phyloP scores from a whole-genome alignment of 768 basidiomycete genomes.

The Pulveroboletus sp. region DNA sequence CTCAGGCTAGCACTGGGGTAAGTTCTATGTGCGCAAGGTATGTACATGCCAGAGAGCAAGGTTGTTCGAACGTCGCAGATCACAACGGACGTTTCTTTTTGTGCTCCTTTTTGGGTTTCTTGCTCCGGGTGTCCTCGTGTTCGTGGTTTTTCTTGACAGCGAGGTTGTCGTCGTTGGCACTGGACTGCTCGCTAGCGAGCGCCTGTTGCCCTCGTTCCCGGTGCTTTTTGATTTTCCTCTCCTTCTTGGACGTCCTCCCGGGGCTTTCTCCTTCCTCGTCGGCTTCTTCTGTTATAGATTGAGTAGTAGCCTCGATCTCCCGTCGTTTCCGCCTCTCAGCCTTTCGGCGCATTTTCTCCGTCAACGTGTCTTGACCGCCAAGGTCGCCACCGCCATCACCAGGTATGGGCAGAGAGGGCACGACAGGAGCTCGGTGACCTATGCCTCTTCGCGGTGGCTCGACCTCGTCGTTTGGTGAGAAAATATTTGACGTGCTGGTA shows the following conservation, averaged over 20 bases:
- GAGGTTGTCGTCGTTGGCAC: background rate
- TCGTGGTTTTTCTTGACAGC: background rate
- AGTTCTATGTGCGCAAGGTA: too few species aligned
- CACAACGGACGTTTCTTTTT: constrained; percentile 1
- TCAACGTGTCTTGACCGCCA: background rate
- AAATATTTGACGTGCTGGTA: background rate
- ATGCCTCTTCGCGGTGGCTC: constrained; percentile 11
- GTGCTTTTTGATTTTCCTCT: constrained; percentile 24
- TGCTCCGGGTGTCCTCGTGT: background rate
- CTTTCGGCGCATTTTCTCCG: constrained; percentile 34
- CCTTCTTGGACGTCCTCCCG: constrained; percentile 25
- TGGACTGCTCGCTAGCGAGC: too few species aligned
- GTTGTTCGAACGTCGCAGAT: background rate
- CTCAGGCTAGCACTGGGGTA: too few species aligned
- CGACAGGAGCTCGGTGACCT: background rate
- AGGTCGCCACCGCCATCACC: constrained; percentile 12
- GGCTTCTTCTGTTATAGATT: background rate
- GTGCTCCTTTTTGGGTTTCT: constrained; percentile 7
- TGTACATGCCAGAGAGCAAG: constrained; percentile 8
- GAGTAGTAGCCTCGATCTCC: constrained; percentile 4
- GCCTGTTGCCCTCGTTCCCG: constrained; percentile 15
- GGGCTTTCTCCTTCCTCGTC: constrained; percentile 15
- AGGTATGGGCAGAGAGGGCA: background rate
- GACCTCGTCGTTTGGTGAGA: background rate
- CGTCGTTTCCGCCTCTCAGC: constrained; percentile 23